Evolutionary conservation across 805 yeast genomes (phyloP), one percentile per base, ranked within the genome.

Genomic region (Myxozyma nipponensis): DNA sequence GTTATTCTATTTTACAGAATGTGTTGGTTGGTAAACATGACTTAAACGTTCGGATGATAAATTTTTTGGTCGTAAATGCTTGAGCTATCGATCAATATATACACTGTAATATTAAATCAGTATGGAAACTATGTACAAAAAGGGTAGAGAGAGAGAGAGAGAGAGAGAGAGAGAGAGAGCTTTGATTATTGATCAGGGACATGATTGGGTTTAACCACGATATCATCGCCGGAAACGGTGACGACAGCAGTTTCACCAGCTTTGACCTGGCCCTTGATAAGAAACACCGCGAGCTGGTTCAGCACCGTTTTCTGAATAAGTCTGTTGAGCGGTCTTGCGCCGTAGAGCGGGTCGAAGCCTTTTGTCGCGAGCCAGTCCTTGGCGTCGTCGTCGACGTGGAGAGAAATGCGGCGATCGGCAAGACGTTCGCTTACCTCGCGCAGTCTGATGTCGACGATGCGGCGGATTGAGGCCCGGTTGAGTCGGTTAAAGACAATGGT

Each of bases 261-360:
- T 54, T 73, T 76, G 10, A 91, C 74, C 61, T 85, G 85, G 2
- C 97, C 97, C 63, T 81, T 82, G 55, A 93, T 78, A 73, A 93
- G 65, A 61, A 77, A 71, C 62, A 79, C 75, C 2, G 98, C 95
- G 78, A 93, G 76, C 22, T 97, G 95, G 65, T 90, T 90, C 67
- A 93, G 73, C n/a, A 93, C 66, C 56, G 77, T 71, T 72, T 84
- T 86, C 66, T 89, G 95, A 53, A 91, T 81, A 46, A 89, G 76
- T 62, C 98, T 79, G 73, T 93, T 91, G 67, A 93, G 76, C 9
- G 98, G 98, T 65, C 98, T 79, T 0, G 98, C 98, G 60, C 98
- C 98, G 64, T 91, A 93, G 39, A 83, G 68, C 28, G 87, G 86
- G 64, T 91, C 97, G 66, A 91, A 93, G 2, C 98, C 98, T 58